These are phyloP conservation scores for Emergomyces pasteurianus DNA, from an alignment of 2,329 filamentous ascomycete genomes.

Conservation along the genomic window DNA sequence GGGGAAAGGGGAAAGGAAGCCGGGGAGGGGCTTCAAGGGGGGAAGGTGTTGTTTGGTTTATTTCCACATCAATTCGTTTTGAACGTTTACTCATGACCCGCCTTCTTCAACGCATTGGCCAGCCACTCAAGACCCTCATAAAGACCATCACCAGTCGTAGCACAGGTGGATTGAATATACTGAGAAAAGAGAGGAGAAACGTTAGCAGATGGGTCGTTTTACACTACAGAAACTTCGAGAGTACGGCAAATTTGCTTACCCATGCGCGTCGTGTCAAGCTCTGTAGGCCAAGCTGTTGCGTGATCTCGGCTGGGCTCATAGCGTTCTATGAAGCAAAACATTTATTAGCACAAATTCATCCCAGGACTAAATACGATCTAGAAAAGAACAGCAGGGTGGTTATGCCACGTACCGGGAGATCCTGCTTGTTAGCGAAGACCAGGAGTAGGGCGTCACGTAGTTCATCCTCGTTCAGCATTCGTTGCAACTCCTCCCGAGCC, in stretches of 20 bases:
- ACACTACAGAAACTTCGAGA: slow-evolving; percentile 11
- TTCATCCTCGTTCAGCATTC: slow-evolving; percentile 98
- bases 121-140: slow-evolving; percentile 98
- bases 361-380: slow-evolving; percentile 1
- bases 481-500: slow-evolving; percentile 89
- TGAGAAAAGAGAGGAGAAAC: slow-evolving; percentile 27
- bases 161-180: slow-evolving; percentile 99
- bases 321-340: slow-evolving; percentile 57
- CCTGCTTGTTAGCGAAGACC: slow-evolving; percentile 99
- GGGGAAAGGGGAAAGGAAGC: background rate
- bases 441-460: slow-evolving; percentile 92
- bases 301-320: slow-evolving; percentile 99
- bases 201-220: background rate
- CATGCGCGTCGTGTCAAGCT: slow-evolving; percentile 96
- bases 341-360: slow-evolving; percentile 11
- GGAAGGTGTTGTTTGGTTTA: background rate
- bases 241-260: slow-evolving; percentile 52
- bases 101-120: slow-evolving; percentile 69
- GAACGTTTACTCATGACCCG: slow-evolving; percentile 35
- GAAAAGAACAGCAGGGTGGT: slow-evolving; percentile 2
- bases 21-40: background rate
- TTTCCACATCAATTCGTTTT: slow-evolving; percentile 8
- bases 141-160: slow-evolving; percentile 96
- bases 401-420: slow-evolving; percentile 67
- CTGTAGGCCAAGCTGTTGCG: slow-evolving; percentile 99